phyloP scores from a whole-genome alignment of 2,329 filamentous ascomycete genomes.

The Claviceps fusiformis region DNA sequence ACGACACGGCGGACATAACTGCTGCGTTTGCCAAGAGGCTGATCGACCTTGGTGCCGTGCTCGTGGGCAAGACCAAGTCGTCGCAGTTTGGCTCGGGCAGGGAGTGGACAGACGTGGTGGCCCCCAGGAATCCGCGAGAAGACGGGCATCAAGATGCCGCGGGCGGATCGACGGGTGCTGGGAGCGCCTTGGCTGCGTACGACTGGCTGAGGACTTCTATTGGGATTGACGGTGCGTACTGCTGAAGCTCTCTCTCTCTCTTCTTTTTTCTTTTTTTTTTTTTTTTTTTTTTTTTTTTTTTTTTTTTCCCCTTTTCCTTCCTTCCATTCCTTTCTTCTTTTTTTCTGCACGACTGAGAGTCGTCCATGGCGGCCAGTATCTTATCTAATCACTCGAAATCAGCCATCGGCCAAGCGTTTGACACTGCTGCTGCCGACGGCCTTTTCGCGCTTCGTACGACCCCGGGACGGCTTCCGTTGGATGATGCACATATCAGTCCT shows the following conservation, averaged over 20 bases:
- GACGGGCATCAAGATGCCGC: conserved; percentile 29
- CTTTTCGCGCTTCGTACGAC: conserved; percentile 18
- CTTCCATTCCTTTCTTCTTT: too few species aligned
- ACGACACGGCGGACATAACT: conserved; percentile 26
- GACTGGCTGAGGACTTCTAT: conserved; percentile 26
- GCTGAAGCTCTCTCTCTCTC: not conserved
- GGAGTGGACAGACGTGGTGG: conserved; percentile 28
- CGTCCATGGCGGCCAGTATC: not conserved
- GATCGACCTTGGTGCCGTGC: conserved; percentile 43
- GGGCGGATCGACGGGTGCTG: conserved; percentile 26
- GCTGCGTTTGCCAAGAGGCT: conserved; percentile 39
- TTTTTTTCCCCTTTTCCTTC: too few species aligned
- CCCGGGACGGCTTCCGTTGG: conserved; percentile 4
- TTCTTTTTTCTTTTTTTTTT: too few species aligned
- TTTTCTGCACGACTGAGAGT: too few species aligned
- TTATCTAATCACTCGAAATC: not conserved
- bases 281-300: too few species aligned
- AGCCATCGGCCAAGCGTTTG: conserved; percentile 11
- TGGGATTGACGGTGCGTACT: conserved; percentile 22
- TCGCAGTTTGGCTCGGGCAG: conserved; percentile 29
- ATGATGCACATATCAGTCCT: conserved; percentile 8
- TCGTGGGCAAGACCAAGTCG: conserved; percentile 40
- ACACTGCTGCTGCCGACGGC: conserved; percentile 13
- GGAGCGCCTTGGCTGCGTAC: conserved; percentile 24
- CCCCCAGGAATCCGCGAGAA: conserved; percentile 31